Percentiles rank a stretch among this genome's conserved stretches.
These are phyloP conservation scores for Phytophthora pisi DNA, from an alignment of 352 stramenopile genomes.

Conservation along the genomic window DNA sequence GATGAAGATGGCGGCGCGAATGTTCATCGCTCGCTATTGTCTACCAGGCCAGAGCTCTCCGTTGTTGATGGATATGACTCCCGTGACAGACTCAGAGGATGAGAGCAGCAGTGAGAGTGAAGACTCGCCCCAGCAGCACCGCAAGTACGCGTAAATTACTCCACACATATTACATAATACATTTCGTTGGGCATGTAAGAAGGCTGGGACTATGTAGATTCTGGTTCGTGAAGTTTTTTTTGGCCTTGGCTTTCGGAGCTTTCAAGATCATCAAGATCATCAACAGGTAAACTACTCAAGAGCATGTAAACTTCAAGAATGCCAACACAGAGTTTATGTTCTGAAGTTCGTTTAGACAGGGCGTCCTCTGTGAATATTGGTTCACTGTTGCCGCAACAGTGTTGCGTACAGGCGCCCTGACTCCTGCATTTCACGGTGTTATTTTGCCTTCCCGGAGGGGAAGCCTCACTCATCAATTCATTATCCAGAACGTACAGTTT, in stretches of 20 bases:
- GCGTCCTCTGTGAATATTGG: too few species aligned
- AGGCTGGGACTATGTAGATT: slow-evolving; percentile 10
- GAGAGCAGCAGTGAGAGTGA: slow-evolving; percentile 23
- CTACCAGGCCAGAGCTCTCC: slow-evolving; percentile 15
- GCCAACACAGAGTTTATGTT: too few species aligned
- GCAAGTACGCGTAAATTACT: slow-evolving; percentile 15
- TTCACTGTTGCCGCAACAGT: too few species aligned
- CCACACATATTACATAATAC: neutral
- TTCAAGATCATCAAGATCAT: too few species aligned
- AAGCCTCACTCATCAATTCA: too few species aligned
- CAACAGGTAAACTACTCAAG: too few species aligned
- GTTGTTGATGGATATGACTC: slow-evolving; percentile 26
- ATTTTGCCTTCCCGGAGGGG: too few species aligned
- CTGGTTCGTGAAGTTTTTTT: slow-evolving; percentile 25
- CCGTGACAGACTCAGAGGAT: slow-evolving; percentile 24
- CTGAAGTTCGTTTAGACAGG: too few species aligned
- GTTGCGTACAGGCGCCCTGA: slow-evolving; percentile 16
- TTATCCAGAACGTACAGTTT: too few species aligned
- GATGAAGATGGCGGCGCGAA: slow-evolving; percentile 15
- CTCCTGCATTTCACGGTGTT: too few species aligned
- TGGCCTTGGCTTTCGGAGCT: too few species aligned
- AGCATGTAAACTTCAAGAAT: too few species aligned
- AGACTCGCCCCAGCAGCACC: neutral
- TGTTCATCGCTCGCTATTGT: slow-evolving; percentile 22
- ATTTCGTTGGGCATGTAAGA: neutral